Conservation (phyloP, 352 stramenopile species). For the Phytopythium boreale region DNA sequence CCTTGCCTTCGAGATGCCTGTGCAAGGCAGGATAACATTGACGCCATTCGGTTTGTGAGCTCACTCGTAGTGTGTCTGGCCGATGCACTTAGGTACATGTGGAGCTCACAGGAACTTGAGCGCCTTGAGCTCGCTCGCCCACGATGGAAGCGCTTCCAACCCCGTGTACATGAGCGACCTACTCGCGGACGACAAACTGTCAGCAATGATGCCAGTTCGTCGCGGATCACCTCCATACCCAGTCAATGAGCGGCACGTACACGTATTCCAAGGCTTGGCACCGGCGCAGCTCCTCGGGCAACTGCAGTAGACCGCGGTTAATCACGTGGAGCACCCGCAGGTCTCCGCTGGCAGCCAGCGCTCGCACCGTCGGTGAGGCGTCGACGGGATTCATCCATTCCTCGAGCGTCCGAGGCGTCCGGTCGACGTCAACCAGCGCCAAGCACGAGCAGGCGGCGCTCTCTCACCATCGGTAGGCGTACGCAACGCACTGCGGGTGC, state of each 20-base stretch:
- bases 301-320: constrained; percentile 21
- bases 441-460: constrained; percentile 29
- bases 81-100: no score
- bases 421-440: constrained; percentile 30
- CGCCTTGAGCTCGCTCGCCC: constrained; percentile 23
- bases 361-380: constrained; percentile 18
- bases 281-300: constrained; percentile 21
- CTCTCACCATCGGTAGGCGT: constrained; percentile 13
- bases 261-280: constrained; percentile 35
- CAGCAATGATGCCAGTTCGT: neutral
- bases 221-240: no score
- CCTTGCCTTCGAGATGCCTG: constrained; percentile 19
- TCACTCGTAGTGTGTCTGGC: no score
- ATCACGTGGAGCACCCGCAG: constrained; percentile 40
- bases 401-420: constrained; percentile 14
- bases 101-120: constrained; percentile 34
- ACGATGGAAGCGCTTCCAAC: constrained; percentile 14
- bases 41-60: neutral
- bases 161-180: constrained; percentile 38
- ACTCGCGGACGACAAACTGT: neutral
- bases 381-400: constrained; percentile 24
- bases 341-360: constrained; percentile 19
- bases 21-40: neutral
- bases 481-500: constrained; percentile 22
- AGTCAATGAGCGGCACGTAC: constrained; percentile 12